phyloP scores from a whole-genome alignment of 208 protist species.

The Endotrypanum monterogeii region DNA sequence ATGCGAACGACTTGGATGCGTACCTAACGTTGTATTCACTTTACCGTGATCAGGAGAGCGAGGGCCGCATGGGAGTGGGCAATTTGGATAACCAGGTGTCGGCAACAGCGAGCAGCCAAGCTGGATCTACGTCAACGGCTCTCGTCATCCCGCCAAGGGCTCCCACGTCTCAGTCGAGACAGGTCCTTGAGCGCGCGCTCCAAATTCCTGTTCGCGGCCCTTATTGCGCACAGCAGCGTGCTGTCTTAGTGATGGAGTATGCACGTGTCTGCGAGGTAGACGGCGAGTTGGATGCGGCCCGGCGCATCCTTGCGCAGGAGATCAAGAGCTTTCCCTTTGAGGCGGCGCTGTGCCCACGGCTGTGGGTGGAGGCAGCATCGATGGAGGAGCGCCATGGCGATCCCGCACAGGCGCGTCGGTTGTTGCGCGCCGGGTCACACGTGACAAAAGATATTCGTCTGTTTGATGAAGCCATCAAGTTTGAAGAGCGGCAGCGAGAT shows the following conservation, averaged over 20 bases:
- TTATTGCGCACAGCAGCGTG: slow-evolving; percentile 60
- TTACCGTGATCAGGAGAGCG: slow-evolving; percentile 45
- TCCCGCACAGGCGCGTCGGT: slow-evolving; percentile 51
- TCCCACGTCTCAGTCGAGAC: slow-evolving; percentile 3
- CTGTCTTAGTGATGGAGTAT: slow-evolving; percentile 76
- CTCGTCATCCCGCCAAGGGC: not conserved
- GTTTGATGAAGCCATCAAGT: slow-evolving; percentile 34
- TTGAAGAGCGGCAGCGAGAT: slow-evolving; percentile 46
- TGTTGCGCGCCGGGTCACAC: slow-evolving; percentile 60
- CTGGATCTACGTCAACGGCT: not conserved
- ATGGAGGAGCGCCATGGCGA: slow-evolving; percentile 69
- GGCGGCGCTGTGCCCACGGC: slow-evolving; percentile 52
- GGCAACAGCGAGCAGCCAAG: not conserved
- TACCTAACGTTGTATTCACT: slow-evolving; percentile 74
- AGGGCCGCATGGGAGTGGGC: slow-evolving; percentile 4
- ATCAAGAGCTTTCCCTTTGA: slow-evolving; percentile 81
- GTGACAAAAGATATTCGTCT: slow-evolving; percentile 47
- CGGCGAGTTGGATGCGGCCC: slow-evolving; percentile 41
- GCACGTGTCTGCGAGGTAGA: slow-evolving; percentile 42
- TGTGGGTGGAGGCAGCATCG: slow-evolving; percentile 80
- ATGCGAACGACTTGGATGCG: slow-evolving; percentile 69
- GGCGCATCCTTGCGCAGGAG: slow-evolving; percentile 48
- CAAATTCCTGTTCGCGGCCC: slow-evolving; percentile 32
- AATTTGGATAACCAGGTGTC: not conserved
- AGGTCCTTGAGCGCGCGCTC: slow-evolving; percentile 23